Base-by-base conservation (phyloP, 1,139 yeast genomes). In the Casaregolazyma suthepensis region DNA sequence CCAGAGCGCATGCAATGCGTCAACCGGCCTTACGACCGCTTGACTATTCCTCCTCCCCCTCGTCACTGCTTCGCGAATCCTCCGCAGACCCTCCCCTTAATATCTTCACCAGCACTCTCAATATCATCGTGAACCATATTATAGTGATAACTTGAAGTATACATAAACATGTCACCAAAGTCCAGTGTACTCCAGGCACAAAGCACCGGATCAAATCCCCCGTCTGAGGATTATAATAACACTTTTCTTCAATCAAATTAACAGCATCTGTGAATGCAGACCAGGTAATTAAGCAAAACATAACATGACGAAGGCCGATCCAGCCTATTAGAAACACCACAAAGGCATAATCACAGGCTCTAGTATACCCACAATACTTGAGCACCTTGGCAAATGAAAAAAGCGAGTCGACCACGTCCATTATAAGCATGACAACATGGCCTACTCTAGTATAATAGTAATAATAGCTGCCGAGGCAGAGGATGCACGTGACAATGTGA, bases 11-110 rank as follows among this genome's bases (percentile, higher is more conserved):
- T n/a, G n/a, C 26, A 22, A 22, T 5, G 26, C 7, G 26, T 7
- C 10, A 26, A 5, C 10, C 31, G 10, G 12, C 2, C 31, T 26
- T 12, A 5, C n/a, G n/a, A n/a, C n/a, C n/a, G n/a, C n/a, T n/a
- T n/a, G n/a, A n/a, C n/a, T 59, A 66, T 31, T 70, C 75, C 22
- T 71, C 67, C 49, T 72, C 76, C 49, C 71, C 75, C 48, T 85
- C 93, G 60, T 80, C 87, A 64, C 88, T 91, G 66, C 95, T 82
- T 60, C 95, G 85, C 56, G 85, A 87, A 67, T 90, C 96, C 51
- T 89, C 94, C 1, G 87, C 87, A 38, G 83, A 81, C 19, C 73
- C 75, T 4, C 97, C 97, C 6, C 77, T 74, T 37, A 88, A 59
- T 22, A 89, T 94, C 64, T 77, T 82, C 56, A 76, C 71, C 18